These are phyloP conservation scores for Salvia splendens DNA, from an alignment of 257 asterid genomes.

Conservation along the genomic window DNA sequence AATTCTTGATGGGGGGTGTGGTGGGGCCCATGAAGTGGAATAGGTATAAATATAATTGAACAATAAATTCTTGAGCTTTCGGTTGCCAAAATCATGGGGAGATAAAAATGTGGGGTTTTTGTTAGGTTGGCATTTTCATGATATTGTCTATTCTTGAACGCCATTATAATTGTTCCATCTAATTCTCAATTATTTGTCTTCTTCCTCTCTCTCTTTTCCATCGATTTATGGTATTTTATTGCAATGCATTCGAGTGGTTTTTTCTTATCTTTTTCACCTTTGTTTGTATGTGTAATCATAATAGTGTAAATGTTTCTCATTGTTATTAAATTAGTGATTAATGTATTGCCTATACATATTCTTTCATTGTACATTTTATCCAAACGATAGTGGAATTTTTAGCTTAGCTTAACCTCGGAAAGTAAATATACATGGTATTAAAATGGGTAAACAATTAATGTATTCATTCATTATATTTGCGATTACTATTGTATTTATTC, in stretches of 20 bases:
- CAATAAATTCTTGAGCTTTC: slow-evolving; percentile 31
- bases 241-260: background rate
- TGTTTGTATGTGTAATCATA: background rate
- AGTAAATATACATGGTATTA: too few relatives aligned
- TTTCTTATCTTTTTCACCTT: background rate
- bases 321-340: too few relatives aligned
- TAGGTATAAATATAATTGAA: slow-evolving; percentile 26
- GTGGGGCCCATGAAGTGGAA: slow-evolving; percentile 33
- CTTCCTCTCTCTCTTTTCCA: background rate
- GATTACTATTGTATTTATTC: too few relatives aligned
- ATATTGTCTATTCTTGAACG: slow-evolving; percentile 30
- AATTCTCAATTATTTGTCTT: slow-evolving; percentile 35
- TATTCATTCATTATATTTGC: too few relatives aligned
- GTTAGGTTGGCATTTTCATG: slow-evolving; percentile 39
- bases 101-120: slow-evolving; percentile 30
- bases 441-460: too few relatives aligned
- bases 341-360: too few relatives aligned
- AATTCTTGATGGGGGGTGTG: slow-evolving; percentile 20
- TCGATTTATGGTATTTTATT: background rate
- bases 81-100: slow-evolving; percentile 32
- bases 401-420: too few relatives aligned
- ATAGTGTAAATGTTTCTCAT: too few relatives aligned
- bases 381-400: too few relatives aligned
- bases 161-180: slow-evolving; percentile 32
- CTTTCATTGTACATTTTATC: too few relatives aligned